These are phyloP conservation scores for Solanum ossicruentum DNA, from an alignment of 257 asterid species.

Conservation along the genomic window DNA sequence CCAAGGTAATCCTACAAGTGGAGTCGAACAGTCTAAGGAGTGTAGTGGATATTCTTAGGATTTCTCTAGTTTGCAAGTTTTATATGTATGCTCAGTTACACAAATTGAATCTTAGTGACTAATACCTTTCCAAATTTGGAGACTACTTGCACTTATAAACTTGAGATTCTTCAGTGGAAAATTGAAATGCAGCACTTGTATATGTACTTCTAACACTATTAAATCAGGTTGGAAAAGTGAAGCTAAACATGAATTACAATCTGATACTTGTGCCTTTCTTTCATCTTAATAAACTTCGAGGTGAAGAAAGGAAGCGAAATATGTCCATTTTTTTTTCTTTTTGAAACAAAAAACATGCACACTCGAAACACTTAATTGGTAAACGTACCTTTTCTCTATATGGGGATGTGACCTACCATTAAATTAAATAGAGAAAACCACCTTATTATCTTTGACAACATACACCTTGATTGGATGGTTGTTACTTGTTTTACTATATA, in stretches of 20 bases:
- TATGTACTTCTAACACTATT: background rate
- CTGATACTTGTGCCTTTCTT: background rate
- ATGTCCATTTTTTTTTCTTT: background rate
- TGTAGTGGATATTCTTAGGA: background rate
- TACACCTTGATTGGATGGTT: too few species aligned
- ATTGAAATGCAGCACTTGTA: background rate
- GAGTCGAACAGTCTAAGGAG: background rate
- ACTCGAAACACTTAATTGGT: background rate
- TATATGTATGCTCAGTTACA: background rate
- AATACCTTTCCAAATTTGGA: background rate
- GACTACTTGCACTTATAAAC: background rate
- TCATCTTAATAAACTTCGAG: constrained; percentile 14
- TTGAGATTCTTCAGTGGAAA: background rate
- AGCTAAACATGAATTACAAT: background rate
- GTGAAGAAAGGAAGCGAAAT: constrained; percentile 30
- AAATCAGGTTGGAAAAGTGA: background rate
- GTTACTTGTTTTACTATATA: too few species aligned
- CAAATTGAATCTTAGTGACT: background rate
- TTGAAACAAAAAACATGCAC: background rate
- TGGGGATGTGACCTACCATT: background rate
- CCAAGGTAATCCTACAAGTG: background rate
- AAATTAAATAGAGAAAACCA: background rate
- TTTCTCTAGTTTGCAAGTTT: background rate
- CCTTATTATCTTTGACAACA: background rate
- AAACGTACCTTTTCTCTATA: background rate